Evolutionary conservation across 192 early-diverging fungal genomes (phyloP), one percentile per base, ranked within the genome.

Genomic region (Geosiphon pyriformis): DNA sequence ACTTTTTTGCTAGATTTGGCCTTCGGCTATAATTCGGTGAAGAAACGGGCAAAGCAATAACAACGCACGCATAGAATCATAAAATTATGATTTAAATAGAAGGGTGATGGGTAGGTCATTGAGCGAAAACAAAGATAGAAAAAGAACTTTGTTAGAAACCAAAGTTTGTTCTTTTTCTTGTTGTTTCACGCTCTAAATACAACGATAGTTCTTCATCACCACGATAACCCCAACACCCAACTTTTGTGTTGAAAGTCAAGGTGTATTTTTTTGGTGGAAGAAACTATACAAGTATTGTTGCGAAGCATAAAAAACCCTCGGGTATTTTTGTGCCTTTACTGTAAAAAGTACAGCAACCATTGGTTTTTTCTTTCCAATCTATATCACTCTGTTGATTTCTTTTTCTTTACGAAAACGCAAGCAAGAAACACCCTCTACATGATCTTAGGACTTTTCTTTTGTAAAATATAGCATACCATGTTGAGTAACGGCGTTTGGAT

Each of bases 1-100:
- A 93, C 92, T 90, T 96, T 98, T 84, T 92, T 92, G 67, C 79
- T 74, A 52, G 73, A 68, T 72, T 88, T 89, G 26, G 65, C 27
- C 37, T 67, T 67, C 12, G 63, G 50, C 63, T 65, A 27, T 35
- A 54, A 10, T 42, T 42, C 15, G 15, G 7, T 10, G 15, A 42
- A 42, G 15, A 42, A 42, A 42, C 7, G 37, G 15, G 6, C 37
- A 6, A 6, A 42, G 15, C 37, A 42, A 42, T 10, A 42, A 42
- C 15, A 6, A 6, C 6, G 15, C 7, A 42, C 15, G 6, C 15
- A 6, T 15, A 42, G 15, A 42, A 42, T 42, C 15, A 42, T 15
- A 42, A 42, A 42, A 42, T 10, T 42, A 42, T 15, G 37, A 42
- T 42, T 42, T 42, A 15, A 42, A 42, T 42, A 15, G 6, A 42